Base-by-base conservation (phyloP, 2,329 filamentous ascomycete species). In the Colletotrichum gigasporum region DNA sequence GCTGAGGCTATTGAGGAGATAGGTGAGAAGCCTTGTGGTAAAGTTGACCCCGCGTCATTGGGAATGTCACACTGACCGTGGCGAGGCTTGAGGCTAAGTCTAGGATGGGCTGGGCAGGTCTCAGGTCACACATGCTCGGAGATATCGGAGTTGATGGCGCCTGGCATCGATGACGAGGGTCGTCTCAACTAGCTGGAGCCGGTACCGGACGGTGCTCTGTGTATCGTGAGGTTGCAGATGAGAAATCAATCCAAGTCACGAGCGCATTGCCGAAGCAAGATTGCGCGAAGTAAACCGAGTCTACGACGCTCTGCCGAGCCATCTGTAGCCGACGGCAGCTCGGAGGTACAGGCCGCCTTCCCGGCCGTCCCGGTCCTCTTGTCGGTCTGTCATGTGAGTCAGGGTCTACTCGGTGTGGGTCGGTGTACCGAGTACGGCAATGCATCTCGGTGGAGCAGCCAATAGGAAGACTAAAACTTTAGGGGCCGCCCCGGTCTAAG, bases 71-170 rank as follows among this genome's bases (percentile, higher is more conserved):
- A 22, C 32, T 18, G n/a, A 7, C 42, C 52, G 42, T 57, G 42
- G 42, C 34, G 22, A 57, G 57, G 18, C 18, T 44, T 44, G 28
- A 6, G 10, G 22, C n/a, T 26, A 26, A 32, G 18, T 16, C 4
- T 16, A 44, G 28, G 12, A 26, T 30, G 12, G 42, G 34, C 34
- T 52, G 50, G 50, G 50, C 50, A 41, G 39, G 51, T 54, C 37
- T 54, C 51, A 32, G 37, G 37, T 16, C 32, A 34, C 20, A n/a
- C 35, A 22, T 48, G 56, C 44, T 63, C 45, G 53, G 53, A 42
- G 34, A 58, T 61, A 55, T 55, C 50, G 57, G 50, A 18, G 2
- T 35, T 39, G 35, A 18, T 14, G 5, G 45, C 44, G 22, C 34
- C 11, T 28, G 18, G 16, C 14, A 10, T 34, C 42, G 30, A 34